Percentiles rank a stretch among this genome's conserved stretches.
phyloP scores from a whole-genome alignment of 2,329 filamentous ascomycete species.

The Tolypocladium cylindrosporum region DNA sequence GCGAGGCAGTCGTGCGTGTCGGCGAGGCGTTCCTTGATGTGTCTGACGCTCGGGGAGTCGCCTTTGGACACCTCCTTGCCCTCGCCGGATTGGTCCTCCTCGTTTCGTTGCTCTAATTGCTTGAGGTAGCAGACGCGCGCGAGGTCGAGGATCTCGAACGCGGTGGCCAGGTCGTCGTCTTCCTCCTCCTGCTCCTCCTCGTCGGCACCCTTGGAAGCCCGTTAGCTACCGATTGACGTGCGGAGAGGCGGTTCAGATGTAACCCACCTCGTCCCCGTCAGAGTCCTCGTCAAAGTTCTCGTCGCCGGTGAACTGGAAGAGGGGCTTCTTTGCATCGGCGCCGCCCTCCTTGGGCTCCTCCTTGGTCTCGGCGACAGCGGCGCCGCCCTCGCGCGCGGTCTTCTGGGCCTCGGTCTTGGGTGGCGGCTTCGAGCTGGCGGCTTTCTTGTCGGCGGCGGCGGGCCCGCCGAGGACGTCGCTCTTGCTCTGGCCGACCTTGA shows the following conservation, averaged over 20 bases:
- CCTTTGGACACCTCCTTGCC: slow-evolving; percentile 30
- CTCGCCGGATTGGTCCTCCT: slow-evolving; percentile 26
- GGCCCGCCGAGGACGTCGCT: slow-evolving; percentile 88
- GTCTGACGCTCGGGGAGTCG: slow-evolving; percentile 34
- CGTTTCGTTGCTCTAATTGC: slow-evolving; percentile 31
- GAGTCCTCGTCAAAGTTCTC: slow-evolving; percentile 86
- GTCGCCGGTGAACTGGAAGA: slow-evolving; percentile 89
- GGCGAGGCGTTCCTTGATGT: slow-evolving; percentile 75
- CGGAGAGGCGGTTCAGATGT: background rate
- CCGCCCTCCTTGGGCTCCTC: slow-evolving; percentile 25
- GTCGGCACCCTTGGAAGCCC: slow-evolving; percentile 15
- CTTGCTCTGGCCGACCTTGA: slow-evolving; percentile 87
- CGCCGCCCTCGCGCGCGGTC: slow-evolving; percentile 35
- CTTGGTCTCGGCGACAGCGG: slow-evolving; percentile 28
- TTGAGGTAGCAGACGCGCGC: slow-evolving; percentile 57
- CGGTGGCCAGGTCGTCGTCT: slow-evolving; percentile 65
- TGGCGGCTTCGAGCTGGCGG: slow-evolving; percentile 29
- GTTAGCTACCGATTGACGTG: background rate
- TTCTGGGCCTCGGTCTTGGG: slow-evolving; percentile 29
- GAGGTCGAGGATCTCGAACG: slow-evolving; percentile 78
- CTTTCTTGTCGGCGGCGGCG: slow-evolving; percentile 48
- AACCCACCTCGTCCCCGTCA: slow-evolving; percentile 42
- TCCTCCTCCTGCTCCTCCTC: slow-evolving; percentile 44
- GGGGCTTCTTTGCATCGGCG: slow-evolving; percentile 51
- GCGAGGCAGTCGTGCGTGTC: slow-evolving; percentile 91